These are phyloP conservation scores for Dictyostelium citrinum DNA, from an alignment of 78 protist species.

Conservation along the genomic window DNA sequence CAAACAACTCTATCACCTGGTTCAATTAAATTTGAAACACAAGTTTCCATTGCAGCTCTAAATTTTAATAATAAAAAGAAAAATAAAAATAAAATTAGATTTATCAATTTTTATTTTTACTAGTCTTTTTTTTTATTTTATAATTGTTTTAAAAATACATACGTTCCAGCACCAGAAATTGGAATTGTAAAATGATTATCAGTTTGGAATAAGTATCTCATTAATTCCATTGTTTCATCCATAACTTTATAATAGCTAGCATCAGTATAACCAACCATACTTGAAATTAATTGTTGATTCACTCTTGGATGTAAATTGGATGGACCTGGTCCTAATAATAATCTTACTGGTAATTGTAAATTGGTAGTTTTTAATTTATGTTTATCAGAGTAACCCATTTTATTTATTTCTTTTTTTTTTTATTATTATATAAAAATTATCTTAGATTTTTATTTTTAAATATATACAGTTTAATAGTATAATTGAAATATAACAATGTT, in stretches of 20 bases:
- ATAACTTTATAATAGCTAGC: conserved; percentile 57
- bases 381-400: conserved; percentile 1
- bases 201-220: conserved; percentile 82
- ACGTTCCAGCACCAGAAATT: conserved; percentile 82
- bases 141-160: not conserved
- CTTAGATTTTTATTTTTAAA: too few relatives aligned
- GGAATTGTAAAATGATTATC: conserved; percentile 80
- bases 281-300: conserved; percentile 22
- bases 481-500: too few relatives aligned
- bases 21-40: conserved; percentile 66
- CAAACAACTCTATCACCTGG: conserved; percentile 74
- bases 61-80: not conserved
- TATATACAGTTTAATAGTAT: too few relatives aligned
- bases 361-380: not conserved
- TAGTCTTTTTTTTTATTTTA: too few relatives aligned
- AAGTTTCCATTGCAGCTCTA: conserved; percentile 83
- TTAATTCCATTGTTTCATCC: conserved; percentile 79
- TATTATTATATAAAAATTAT: too few relatives aligned
- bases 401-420: not conserved
- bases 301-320: conserved; percentile 82
- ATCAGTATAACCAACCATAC: conserved; percentile 76
- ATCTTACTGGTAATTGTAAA: conserved; percentile 44
- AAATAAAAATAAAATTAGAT: not conserved
- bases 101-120: not conserved
- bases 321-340: conserved; percentile 85